These are phyloP conservation scores for Tetratostichococcus sp. DNA, from an alignment of 139 green algal genomes.

Conservation along the genomic window DNA sequence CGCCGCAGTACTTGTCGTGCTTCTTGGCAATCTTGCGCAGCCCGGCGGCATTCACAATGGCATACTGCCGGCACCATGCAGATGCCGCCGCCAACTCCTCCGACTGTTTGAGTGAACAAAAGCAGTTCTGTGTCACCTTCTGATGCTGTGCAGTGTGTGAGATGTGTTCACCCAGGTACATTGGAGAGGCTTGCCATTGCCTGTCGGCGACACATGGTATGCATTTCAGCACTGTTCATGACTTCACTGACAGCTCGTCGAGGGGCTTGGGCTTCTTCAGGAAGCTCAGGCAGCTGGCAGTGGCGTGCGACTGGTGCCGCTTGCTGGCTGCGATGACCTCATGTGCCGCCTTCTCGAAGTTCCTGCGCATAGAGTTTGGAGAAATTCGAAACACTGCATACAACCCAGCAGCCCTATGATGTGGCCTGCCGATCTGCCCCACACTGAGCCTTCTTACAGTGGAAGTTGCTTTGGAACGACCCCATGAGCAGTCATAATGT, in stretches of 20 bases:
- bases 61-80: slow-evolving; percentile 46
- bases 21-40: slow-evolving; percentile 59
- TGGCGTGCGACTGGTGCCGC: not conserved
- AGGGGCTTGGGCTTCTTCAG: slow-evolving; percentile 15
- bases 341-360: not conserved
- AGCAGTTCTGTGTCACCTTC: too few relatives aligned
- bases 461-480: too few relatives aligned
- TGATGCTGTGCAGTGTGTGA: too few relatives aligned
- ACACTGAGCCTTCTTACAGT: too few relatives aligned
- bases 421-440: too few relatives aligned
- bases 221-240: too few relatives aligned
- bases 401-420: too few relatives aligned
- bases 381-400: too few relatives aligned
- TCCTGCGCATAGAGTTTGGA: not conserved
- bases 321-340: not conserved
- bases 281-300: not conserved
- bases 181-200: not conserved
- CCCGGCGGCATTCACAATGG: slow-evolving; percentile 36
- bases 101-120: not conserved
- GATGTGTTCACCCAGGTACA: too few relatives aligned
- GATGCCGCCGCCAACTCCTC: slow-evolving; percentile 25
- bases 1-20: slow-evolving; percentile 42
- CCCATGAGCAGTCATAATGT: too few relatives aligned
- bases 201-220: not conserved
- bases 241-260: not conserved